These are phyloP conservation scores for Cenchrus purpureus DNA, from an alignment of 176 grass and related monocot species.

Conservation along the genomic window DNA sequence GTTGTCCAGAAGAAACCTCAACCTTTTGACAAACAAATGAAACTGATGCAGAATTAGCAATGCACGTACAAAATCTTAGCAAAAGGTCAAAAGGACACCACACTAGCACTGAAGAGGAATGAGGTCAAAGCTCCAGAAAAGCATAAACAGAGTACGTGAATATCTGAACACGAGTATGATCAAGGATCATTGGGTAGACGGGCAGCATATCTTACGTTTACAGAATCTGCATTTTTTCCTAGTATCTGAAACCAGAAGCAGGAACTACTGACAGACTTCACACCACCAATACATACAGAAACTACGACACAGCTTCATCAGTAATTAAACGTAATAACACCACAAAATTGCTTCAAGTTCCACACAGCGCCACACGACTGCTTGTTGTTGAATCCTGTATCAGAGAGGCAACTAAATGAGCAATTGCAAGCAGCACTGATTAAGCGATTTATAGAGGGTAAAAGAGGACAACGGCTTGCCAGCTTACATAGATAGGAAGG, in stretches of 20 bases:
- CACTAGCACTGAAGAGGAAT: neutral
- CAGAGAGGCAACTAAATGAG: neutral
- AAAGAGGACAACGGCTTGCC: neutral
- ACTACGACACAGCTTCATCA: conserved; percentile 10
- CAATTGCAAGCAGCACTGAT: neutral
- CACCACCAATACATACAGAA: neutral
- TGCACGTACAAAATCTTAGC: neutral
- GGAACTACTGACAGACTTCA: conserved; percentile 3
- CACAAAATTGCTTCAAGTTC: neutral
- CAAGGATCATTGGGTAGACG: neutral
- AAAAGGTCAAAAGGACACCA: neutral
- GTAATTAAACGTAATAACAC: neutral
- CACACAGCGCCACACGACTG: neutral
- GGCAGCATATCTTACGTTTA: conserved; percentile 13
- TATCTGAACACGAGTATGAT: neutral
- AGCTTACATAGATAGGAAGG: conserved; percentile 16
- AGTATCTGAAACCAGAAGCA: conserved; percentile 14
- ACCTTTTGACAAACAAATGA: neutral
- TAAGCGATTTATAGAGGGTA: neutral
- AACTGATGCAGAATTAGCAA: neutral
- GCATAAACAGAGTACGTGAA: neutral
- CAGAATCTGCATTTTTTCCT: neutral
- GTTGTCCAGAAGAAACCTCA: neutral
- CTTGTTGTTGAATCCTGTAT: neutral
- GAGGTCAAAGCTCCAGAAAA: neutral